Evolutionary conservation across 441 rosid species (phyloP), one percentile per base, ranked within the genome.

Genomic region (Arabidopsis hybrid): DNA sequence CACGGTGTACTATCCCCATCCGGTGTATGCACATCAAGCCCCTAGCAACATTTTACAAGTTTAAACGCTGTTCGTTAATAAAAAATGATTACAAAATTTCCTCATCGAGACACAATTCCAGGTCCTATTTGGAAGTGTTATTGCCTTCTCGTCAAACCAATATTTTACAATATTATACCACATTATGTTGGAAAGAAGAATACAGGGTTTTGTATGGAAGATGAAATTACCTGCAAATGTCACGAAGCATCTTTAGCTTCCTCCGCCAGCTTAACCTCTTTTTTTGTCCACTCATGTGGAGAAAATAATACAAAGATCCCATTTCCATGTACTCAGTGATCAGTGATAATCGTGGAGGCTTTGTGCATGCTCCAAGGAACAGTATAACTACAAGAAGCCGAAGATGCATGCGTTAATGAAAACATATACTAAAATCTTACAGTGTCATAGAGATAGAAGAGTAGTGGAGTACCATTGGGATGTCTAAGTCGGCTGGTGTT

Each of bases 291-390:
- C 97, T 93, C 69, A 77, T 66, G 79, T 91, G 98, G 80, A 96
- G 91, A 82, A 93, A 81, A 83, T 85, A 79, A 78, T 91, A 90
- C 83, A 93, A 76, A 17, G 98, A 93, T 65, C 98, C 97, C 96
- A 87, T 86, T 82, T 96, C 99, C 97, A 96, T 93, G 82, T 91
- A 96, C 75, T 96, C 98, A 7, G 98, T 96, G 73, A 96, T 84
- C 91, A 96, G 84, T 52, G 99, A 96, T 75, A 96, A 85, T 50
- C 80, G 89, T 32, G 98, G 98, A 70, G 99, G 99, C 72, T 79
- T 89, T 65, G 86, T 89, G 85, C 98, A 96, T 55, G 98, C 98
- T 79, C 99, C 99, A 86, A 93, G 83, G 84, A 93, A 96, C 67
- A 96, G 86, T 79, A 93, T 92, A 63, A 93, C 98, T 93, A 93